phyloP scores from a whole-genome alignment of 164 flowering plant genomes.

The Vitis vinifera region ASM3070453v1 NC_081822.1:8577001-8577500 shows the following conservation, averaged over 20 bases:
- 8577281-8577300: constrained; percentile 36
- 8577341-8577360: constrained; percentile 86
- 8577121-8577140: too few relatives aligned
- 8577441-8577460: constrained; percentile 78
- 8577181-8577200: neutral
- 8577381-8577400: neutral
- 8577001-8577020: constrained; percentile 3
- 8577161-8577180: neutral
- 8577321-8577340: constrained; percentile 86
- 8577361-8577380: constrained; percentile 43
- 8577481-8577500: constrained; percentile 81
- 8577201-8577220: neutral
- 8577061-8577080: too few relatives aligned
- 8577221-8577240: neutral
- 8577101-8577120: neutral
- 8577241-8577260: constrained; percentile 5
- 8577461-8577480: constrained; percentile 89
- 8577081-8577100: too few relatives aligned
- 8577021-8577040: neutral
- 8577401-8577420: neutral
- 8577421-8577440: neutral
- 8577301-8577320: constrained; percentile 45
- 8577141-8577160: too few relatives aligned
- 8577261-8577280: constrained; percentile 46
- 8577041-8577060: too few relatives aligned